Conservation (phyloP, 805 yeast genomes). For the Pachysolen tannophilus region DNA sequence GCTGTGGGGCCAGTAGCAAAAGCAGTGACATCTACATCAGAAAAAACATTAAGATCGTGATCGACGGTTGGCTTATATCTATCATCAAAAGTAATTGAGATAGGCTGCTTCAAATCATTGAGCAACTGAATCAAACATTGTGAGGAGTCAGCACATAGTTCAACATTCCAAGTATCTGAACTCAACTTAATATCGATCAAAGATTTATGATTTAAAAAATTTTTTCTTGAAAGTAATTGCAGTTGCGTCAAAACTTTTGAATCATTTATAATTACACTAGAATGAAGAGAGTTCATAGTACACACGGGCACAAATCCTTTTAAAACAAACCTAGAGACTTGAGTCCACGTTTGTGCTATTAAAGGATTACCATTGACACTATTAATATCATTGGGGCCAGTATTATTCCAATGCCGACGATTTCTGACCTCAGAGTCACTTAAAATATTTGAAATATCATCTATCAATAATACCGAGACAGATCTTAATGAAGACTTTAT, state of each 20-base stretch:
- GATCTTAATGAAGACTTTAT: slow-evolving; percentile 41
- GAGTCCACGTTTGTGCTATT: slow-evolving; percentile 28
- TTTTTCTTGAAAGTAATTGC: slow-evolving; percentile 19
- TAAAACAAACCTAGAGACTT: slow-evolving; percentile 28
- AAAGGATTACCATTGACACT: too few species aligned
- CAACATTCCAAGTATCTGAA: slow-evolving; percentile 39
- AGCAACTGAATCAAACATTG: slow-evolving; percentile 61
- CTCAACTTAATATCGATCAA: slow-evolving; percentile 37
- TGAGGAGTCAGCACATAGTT: slow-evolving; percentile 78
- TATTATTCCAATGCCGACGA: slow-evolving; percentile 13
- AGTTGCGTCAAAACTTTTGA: slow-evolving; percentile 10
- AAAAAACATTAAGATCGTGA: slow-evolving; percentile 30
- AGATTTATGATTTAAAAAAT: slow-evolving; percentile 20
- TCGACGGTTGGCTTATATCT: slow-evolving; percentile 40
- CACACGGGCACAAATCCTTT: slow-evolving; percentile 53
- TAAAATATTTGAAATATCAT: slow-evolving; percentile 40
- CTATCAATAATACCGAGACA: slow-evolving; percentile 49
- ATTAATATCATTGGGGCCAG: slow-evolving; percentile 11
- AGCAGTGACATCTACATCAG: slow-evolving; percentile 30
- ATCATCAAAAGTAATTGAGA: slow-evolving; percentile 49
- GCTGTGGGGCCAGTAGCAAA: slow-evolving; percentile 12
- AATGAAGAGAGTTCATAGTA: slow-evolving; percentile 28
- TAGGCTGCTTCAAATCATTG: slow-evolving; percentile 66
- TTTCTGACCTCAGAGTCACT: slow-evolving; percentile 18
- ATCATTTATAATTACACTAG: slow-evolving; percentile 19